These are phyloP conservation scores for Chalciporus sphaerocephalus DNA, from an alignment of 768 basidiomycete species.

Conservation along the genomic window DNA sequence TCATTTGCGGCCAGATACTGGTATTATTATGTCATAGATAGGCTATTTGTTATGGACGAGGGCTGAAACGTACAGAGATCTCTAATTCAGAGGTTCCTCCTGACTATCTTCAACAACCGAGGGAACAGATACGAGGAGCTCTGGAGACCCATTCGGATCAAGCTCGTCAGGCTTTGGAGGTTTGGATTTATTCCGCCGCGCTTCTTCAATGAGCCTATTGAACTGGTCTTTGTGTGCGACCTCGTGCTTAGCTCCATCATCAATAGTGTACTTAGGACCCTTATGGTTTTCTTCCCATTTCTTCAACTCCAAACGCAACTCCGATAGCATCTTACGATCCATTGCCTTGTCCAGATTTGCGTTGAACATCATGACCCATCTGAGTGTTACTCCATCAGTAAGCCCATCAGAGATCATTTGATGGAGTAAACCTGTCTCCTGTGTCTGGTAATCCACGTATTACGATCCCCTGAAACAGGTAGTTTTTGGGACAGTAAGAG, in stretches of 20 bases:
- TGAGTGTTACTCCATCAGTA: conserved; percentile 29
- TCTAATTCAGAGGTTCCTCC: conserved; percentile 26
- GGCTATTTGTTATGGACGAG: background rate
- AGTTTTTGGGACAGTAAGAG: conserved; percentile 50
- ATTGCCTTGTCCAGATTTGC: conserved; percentile 61
- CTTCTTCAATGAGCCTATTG: conserved; percentile 31
- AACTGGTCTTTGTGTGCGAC: conserved; percentile 32
- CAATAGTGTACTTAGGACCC: conserved; percentile 30
- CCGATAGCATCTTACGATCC: conserved; percentile 43
- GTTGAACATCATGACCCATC: conserved; percentile 69
- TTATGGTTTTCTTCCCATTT: conserved; percentile 54
- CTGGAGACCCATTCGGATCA: background rate
- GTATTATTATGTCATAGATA: background rate
- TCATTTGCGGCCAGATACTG: background rate
- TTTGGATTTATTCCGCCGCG: conserved; percentile 34
- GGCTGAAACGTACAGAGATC: background rate
- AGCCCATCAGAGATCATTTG: background rate
- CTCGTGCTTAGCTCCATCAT: conserved; percentile 38
- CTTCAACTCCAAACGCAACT: conserved; percentile 51
- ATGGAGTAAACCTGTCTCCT: conserved; percentile 42
- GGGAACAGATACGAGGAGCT: conserved; percentile 3
- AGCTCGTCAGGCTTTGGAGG: conserved; percentile 1
- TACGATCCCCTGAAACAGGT: conserved; percentile 48
- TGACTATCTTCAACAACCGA: conserved; percentile 37
- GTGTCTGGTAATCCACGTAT: conserved; percentile 52